Conservation (phyloP, 768 basidiomycete species). For the Leccinellum albellum region DNA sequence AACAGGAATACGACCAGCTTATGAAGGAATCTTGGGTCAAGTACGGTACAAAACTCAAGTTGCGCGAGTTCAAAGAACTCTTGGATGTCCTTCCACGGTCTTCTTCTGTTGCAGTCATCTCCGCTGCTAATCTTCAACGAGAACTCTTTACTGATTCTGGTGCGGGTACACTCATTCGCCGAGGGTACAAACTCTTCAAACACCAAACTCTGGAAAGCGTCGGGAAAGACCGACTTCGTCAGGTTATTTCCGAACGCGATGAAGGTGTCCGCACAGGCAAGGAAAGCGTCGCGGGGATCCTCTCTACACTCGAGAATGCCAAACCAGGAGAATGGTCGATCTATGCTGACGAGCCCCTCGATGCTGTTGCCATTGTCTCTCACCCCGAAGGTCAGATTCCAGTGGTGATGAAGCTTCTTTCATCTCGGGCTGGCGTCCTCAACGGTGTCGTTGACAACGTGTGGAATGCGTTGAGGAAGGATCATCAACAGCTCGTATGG, state of each 20-base stretch:
- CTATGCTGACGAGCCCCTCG: slow-evolving; percentile 97
- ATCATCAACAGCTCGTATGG: slow-evolving; percentile 94
- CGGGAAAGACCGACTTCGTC: slow-evolving; percentile 91
- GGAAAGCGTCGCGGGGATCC: slow-evolving; percentile 82
- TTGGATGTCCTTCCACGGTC: slow-evolving; percentile 97
- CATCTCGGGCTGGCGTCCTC: slow-evolving; percentile 83
- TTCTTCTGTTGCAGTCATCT: slow-evolving; percentile 97
- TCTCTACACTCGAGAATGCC: slow-evolving; percentile 55
- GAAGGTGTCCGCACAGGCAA: slow-evolving; percentile 82
- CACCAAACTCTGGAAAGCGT: slow-evolving; percentile 76
- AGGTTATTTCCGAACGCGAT: slow-evolving; percentile 93
- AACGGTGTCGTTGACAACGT: slow-evolving; percentile 98
- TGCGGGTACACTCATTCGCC: slow-evolving; percentile 95
- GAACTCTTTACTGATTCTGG: slow-evolving; percentile 99
- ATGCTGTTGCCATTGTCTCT: slow-evolving; percentile 90
- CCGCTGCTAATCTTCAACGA: slow-evolving; percentile 86
- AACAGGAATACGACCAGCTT: slow-evolving; percentile 87
- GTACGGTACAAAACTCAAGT: slow-evolving; percentile 97
- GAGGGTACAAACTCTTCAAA: slow-evolving; percentile 97
- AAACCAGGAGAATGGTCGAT: slow-evolving; percentile 85
- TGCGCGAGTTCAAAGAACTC: slow-evolving; percentile 98
- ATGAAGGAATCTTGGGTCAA: slow-evolving; percentile 99
- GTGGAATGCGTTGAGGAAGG: slow-evolving; percentile 93
- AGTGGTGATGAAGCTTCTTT: slow-evolving; percentile 88
- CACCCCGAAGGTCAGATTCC: slow-evolving; percentile 87